A percentile compares a stretch with the other conserved stretches of the same genome.
Conservation (phyloP, 1,139 yeast species). For the Debaryomycetaceae sp. region DNA sequence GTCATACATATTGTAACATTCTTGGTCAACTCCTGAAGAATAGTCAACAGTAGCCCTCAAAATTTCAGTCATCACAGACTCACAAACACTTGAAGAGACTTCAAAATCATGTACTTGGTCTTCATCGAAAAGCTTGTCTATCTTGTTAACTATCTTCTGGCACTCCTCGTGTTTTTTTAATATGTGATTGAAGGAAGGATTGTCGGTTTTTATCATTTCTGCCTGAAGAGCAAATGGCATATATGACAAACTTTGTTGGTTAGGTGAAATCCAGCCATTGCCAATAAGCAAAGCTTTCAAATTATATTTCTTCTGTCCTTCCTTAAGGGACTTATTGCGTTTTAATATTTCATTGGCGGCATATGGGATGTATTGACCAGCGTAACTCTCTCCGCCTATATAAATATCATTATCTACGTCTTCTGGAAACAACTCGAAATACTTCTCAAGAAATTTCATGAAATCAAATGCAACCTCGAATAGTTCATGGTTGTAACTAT, state of each 20-base stretch:
- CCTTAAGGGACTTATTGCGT: conserved; percentile 33
- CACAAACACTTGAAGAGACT: conserved; percentile 47
- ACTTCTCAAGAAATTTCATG: conserved; percentile 61
- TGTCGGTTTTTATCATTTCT: conserved; percentile 47
- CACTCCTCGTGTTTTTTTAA: conserved; percentile 57
- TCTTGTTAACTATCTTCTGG: conserved; percentile 47
- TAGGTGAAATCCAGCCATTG: conserved; percentile 96
- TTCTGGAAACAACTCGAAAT: conserved; percentile 71
- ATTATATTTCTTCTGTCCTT: conserved; percentile 28
- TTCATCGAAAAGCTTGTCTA: conserved; percentile 22
- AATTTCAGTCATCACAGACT: conserved; percentile 37
- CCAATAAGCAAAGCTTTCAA: conserved; percentile 78
- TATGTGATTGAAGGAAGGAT: conserved; percentile 38
- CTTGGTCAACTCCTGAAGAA: conserved; percentile 27
- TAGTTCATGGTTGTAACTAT: conserved; percentile 56
- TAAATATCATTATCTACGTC: conserved; percentile 62
- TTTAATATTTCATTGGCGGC: conserved; percentile 63
- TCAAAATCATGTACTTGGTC: conserved; percentile 23
- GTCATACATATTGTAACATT: conserved; percentile 83
- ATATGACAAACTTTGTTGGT: conserved; percentile 77
- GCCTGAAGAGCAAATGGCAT: conserved; percentile 66
- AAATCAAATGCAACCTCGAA: conserved; percentile 59
- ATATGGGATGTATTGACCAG: conserved; percentile 95
- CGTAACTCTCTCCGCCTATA: conserved; percentile 93
- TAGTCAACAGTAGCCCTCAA: conserved; percentile 33